Evolutionary conservation across 495 filamentous ascomycete species (phyloP).

Genomic region (Penicillium soppii): DNA sequence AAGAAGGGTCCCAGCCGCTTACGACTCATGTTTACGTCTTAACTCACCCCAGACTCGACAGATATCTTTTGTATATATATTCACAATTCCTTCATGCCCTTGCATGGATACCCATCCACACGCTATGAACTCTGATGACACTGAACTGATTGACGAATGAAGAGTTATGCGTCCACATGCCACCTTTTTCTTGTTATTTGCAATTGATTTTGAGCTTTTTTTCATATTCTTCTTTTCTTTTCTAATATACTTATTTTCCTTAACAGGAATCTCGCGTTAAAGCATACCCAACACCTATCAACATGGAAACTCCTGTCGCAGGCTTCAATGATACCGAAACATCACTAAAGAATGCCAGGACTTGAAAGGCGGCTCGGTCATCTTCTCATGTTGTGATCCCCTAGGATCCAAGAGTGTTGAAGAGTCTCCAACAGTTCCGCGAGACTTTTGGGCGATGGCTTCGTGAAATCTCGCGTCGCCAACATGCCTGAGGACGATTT

Average conservation of each 20-base stretch:
- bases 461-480: too few species aligned
- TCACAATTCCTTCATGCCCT: not conserved
- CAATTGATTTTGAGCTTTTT: not conserved
- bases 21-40: constrained; percentile 46
- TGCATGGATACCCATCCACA: not conserved
- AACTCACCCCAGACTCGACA: constrained; percentile 11
- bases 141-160: not conserved
- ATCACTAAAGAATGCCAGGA: too few species aligned
- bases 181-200: not conserved
- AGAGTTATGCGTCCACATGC: not conserved
- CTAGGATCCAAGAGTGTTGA: too few species aligned
- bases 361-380: too few species aligned
- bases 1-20: constrained; percentile 42
- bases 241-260: not conserved
- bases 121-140: not conserved
- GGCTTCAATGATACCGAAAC: too few species aligned
- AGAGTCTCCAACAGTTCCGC: too few species aligned
- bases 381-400: too few species aligned
- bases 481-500: too few species aligned
- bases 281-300: not conserved
- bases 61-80: constrained; percentile 2
- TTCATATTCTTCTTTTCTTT: not conserved
- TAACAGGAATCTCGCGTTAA: too few species aligned
- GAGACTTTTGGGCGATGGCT: too few species aligned
- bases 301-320: too few species aligned